Evolutionary conservation across 2,329 filamentous ascomycete genomes (phyloP).

Genomic region (Elsinoe batatas): DNA sequence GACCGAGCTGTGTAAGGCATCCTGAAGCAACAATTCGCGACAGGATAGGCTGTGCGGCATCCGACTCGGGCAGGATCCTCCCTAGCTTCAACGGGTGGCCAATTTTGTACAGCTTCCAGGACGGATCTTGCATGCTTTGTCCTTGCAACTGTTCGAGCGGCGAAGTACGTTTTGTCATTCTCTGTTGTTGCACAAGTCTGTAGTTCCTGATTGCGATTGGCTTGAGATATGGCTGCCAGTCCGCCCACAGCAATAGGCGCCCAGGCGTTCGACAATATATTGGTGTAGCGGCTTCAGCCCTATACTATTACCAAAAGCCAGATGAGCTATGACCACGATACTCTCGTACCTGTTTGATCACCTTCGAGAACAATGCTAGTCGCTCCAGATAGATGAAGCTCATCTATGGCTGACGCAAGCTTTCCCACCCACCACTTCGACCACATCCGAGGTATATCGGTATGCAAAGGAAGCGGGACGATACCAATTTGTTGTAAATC

Average conservation of each 20-base stretch:
- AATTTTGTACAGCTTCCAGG: not conserved
- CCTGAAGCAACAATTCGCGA: no score
- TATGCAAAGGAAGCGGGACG: not conserved
- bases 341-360: conserved; percentile 5
- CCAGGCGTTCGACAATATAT: not conserved
- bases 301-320: not conserved
- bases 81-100: conserved; percentile 4
- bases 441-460: not conserved
- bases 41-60: not conserved
- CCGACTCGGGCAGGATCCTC: not conserved
- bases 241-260: not conserved
- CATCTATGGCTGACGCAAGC: conserved; percentile 2
- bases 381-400: conserved; percentile 1
- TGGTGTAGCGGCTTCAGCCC: not conserved
- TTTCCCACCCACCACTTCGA: not conserved
- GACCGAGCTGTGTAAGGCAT: no score
- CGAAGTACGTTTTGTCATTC: not conserved
- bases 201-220: not conserved
- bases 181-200: not conserved
- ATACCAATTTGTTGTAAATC: not conserved
- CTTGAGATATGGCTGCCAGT: not conserved
- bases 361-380: conserved; percentile 1
- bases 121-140: not conserved
- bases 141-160: not conserved
- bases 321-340: not conserved